Percentiles rank a stretch among this genome's conserved stretches.
These are phyloP conservation scores for Silybum marianum DNA, from an alignment of 129 eudicot species.

Conservation along the genomic window DNA sequence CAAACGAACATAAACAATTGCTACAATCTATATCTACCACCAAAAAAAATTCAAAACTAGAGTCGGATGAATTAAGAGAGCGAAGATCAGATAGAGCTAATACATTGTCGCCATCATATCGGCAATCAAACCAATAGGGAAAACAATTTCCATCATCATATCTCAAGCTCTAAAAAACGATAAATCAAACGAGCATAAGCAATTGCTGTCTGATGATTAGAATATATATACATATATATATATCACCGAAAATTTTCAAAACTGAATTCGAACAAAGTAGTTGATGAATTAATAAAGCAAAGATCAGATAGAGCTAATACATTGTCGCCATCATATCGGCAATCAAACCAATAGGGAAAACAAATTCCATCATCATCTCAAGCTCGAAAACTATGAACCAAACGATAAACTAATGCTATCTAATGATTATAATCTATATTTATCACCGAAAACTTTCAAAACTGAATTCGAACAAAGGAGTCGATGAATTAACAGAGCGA, in stretches of 20 bases:
- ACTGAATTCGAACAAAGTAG: background rate
- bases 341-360: slow-evolving; percentile 59
- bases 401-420: background rate
- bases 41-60: background rate
- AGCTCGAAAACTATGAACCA: background rate
- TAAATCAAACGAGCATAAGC: background rate
- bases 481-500: background rate
- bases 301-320: slow-evolving; percentile 53
- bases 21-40: background rate
- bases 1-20: background rate
- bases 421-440: background rate
- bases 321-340: slow-evolving; percentile 42
- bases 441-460: background rate
- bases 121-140: slow-evolving; percentile 57
- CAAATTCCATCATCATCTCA: slow-evolving; percentile 43
- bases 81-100: slow-evolving; percentile 48
- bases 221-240: background rate
- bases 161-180: slow-evolving; percentile 19
- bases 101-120: slow-evolving; percentile 44
- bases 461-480: background rate
- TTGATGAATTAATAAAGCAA: background rate
- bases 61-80: background rate
- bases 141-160: slow-evolving; percentile 44
- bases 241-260: background rate
- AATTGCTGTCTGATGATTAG: background rate